A percentile compares a stretch with the other conserved stretches of the same genome.
phyloP scores from a whole-genome alignment of 2,329 filamentous ascomycete genomes.

The Sclerotinia minor region DNA sequence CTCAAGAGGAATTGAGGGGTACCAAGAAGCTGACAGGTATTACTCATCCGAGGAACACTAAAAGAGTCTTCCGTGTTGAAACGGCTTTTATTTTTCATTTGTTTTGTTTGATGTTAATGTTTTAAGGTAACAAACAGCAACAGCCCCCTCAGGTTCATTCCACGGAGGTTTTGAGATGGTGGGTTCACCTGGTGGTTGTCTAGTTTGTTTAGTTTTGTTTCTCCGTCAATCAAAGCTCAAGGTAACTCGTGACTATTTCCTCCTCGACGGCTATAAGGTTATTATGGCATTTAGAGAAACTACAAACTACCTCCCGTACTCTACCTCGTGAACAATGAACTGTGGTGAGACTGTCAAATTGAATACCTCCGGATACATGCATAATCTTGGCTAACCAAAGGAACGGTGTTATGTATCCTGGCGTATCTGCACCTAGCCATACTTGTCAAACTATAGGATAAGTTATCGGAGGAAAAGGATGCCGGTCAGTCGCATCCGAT shows the following conservation, averaged over 20 bases:
- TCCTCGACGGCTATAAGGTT: constrained; percentile 17
- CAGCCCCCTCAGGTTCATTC: constrained; percentile 18
- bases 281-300: constrained; percentile 12
- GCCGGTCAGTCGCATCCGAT: constrained; percentile 12
- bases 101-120: constrained; percentile 22
- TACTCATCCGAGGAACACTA: constrained; percentile 8
- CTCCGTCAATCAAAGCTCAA: constrained; percentile 1
- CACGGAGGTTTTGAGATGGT: constrained; percentile 18
- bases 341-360: constrained; percentile 20
- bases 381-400: constrained; percentile 26
- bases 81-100: constrained; percentile 10
- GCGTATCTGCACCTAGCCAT: constrained; percentile 24
- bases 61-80: constrained; percentile 3
- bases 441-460: constrained; percentile 22
- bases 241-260: constrained; percentile 18
- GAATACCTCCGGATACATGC: constrained; percentile 25
- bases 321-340: constrained; percentile 1
- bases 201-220: constrained; percentile 7
- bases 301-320: not conserved
- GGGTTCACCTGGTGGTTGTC: not conserved
- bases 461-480: constrained; percentile 19
- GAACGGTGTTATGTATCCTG: constrained; percentile 20
- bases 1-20: not conserved
- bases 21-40: not conserved
- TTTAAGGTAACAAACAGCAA: constrained; percentile 5